These are phyloP conservation scores for Eimeria tenella DNA, from an alignment of 169 alveolate species.

Conservation along the genomic window DNA sequence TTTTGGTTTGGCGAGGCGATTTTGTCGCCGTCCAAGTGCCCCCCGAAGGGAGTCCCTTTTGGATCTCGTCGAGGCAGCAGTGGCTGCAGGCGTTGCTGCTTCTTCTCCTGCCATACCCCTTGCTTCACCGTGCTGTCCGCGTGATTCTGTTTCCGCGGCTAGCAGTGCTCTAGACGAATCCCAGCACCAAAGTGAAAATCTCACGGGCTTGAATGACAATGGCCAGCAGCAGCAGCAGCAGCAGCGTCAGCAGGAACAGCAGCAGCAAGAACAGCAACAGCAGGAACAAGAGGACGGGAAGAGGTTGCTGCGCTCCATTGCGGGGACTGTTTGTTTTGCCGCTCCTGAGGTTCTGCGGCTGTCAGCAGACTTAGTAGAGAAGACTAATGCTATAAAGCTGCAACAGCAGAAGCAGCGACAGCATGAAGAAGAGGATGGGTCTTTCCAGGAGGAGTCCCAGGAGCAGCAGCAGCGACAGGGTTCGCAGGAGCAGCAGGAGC, in stretches of 20 bases:
- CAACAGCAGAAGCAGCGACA: background rate
- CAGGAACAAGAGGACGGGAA: constrained; percentile 15
- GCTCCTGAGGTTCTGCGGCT: constrained; percentile 72
- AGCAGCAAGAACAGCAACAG: constrained; percentile 20
- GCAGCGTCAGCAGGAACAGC: background rate
- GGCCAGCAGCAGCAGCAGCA: background rate
- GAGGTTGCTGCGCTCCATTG: constrained; percentile 50
- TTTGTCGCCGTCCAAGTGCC: background rate
- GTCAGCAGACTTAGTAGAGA: constrained; percentile 8
- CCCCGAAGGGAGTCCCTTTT: background rate
- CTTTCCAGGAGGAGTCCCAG: background rate
- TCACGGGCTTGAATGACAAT: background rate
- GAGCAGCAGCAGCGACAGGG: constrained; percentile 36
- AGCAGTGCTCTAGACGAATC: background rate
- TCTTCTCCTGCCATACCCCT: background rate
- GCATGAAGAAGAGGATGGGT: background rate
- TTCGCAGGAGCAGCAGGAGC: constrained; percentile 19
- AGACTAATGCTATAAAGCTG: background rate
- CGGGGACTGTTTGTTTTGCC: constrained; percentile 69
- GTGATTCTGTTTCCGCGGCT: background rate
- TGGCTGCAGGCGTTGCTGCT: constrained; percentile 48
- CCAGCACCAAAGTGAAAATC: background rate
- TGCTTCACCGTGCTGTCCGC: background rate
- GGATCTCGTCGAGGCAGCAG: constrained; percentile 50
- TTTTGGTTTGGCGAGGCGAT: constrained; percentile 69